Conservation (phyloP, 169 alveolate species). For the Hammondia hammondi region DNA sequence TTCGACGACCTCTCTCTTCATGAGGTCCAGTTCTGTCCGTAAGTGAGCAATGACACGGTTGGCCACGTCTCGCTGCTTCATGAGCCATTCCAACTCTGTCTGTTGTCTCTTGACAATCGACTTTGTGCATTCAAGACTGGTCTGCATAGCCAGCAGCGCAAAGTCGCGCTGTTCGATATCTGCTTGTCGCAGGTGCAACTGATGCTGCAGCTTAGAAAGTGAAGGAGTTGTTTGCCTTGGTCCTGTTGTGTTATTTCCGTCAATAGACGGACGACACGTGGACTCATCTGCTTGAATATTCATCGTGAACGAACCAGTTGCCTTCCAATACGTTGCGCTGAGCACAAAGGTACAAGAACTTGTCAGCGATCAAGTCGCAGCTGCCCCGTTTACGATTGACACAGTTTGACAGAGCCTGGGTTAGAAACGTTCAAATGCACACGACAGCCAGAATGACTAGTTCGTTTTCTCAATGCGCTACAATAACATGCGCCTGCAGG, state of each 20-base stretch:
- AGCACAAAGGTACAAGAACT: no score
- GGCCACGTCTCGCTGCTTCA: slow-evolving; percentile 27
- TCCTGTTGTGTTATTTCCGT: neutral
- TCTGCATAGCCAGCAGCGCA: slow-evolving; percentile 34
- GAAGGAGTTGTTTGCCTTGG: neutral
- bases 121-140: neutral
- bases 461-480: no score
- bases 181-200: slow-evolving; percentile 29
- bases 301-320: neutral
- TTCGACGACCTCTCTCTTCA: neutral
- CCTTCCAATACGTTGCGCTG: no score
- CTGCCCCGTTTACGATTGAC: no score
- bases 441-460: no score
- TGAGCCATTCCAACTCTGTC: slow-evolving; percentile 12
- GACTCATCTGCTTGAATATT: neutral
- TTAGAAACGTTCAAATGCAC: no score
- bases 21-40: neutral
- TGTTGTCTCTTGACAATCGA: neutral
- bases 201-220: neutral
- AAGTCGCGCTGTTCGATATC: slow-evolving; percentile 38
- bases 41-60: slow-evolving; percentile 27
- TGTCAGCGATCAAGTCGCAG: no score
- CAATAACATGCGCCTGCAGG: no score
- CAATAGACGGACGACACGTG: neutral
- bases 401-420: no score